Conservation (phyloP, 306 rosid genomes). For the Prunus campanulata region DNA sequence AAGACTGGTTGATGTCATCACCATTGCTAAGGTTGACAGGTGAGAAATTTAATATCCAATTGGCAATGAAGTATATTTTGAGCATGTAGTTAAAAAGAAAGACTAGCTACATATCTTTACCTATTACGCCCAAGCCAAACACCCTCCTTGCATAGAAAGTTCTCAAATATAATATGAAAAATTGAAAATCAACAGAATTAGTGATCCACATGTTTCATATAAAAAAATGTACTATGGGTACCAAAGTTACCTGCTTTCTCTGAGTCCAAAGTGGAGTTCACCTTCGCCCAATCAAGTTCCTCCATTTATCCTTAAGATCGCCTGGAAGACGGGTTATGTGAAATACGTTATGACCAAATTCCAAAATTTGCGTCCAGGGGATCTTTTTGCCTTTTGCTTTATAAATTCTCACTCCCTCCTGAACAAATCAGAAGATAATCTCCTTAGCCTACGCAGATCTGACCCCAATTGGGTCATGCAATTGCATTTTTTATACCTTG, state of each 20-base stretch:
- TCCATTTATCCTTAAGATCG: slow-evolving; percentile 87
- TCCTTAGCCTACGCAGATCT: not conserved
- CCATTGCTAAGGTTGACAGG: not conserved
- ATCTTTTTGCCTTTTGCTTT: slow-evolving; percentile 16
- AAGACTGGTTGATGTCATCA: not conserved
- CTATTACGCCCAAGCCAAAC: not conserved
- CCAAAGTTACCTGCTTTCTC: not conserved
- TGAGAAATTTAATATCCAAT: not conserved
- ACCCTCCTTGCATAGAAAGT: not conserved
- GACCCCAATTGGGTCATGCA: not conserved
- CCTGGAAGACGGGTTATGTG: slow-evolving; percentile 35
- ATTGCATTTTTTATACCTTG: not conserved
- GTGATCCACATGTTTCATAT: not conserved
- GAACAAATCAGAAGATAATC: slow-evolving; percentile 15
- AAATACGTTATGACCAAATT: slow-evolving; percentile 34
- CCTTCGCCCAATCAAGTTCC: slow-evolving; percentile 13
- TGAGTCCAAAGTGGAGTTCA: not conserved
- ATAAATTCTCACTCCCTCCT: slow-evolving; percentile 58
- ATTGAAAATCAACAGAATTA: not conserved
- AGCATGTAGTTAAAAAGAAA: not conserved
- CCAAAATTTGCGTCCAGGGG: slow-evolving; percentile 49
- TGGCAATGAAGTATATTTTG: not conserved
- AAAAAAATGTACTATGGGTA: not conserved
- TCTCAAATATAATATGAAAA: not conserved
- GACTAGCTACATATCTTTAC: not conserved